Evolutionary conservation across 345 rosid genomes (phyloP).

Genomic region (Geranium brycei): DNA sequence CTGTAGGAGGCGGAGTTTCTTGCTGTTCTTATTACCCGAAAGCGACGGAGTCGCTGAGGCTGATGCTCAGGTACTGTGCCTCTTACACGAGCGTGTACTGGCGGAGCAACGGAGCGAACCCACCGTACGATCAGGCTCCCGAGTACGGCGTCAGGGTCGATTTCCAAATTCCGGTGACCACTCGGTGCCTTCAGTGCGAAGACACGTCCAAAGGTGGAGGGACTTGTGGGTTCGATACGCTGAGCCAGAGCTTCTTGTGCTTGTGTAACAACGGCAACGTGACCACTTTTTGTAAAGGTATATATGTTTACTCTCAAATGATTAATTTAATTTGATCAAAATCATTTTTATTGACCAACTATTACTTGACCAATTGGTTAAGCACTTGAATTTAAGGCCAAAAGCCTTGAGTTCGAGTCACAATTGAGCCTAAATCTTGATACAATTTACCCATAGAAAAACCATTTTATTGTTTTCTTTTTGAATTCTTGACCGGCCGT

Average conservation of each 20-base stretch:
- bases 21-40: slow-evolving; percentile 82
- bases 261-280: slow-evolving; percentile 48
- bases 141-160: slow-evolving; percentile 79
- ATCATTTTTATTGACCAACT: too few species aligned
- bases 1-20: slow-evolving; percentile 29
- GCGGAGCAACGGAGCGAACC: slow-evolving; percentile 40
- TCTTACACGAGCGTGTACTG: slow-evolving; percentile 74
- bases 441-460: too few species aligned
- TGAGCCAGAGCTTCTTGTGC: slow-evolving; percentile 51
- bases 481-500: too few species aligned
- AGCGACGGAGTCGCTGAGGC: slow-evolving; percentile 67
- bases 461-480: too few species aligned
- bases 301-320: neutral
- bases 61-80: slow-evolving; percentile 75
- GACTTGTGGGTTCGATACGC: slow-evolving; percentile 55
- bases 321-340: too few species aligned
- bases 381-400: too few species aligned
- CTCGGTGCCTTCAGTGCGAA: slow-evolving; percentile 66
- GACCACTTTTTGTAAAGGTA: slow-evolving; percentile 66
- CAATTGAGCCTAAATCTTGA: too few species aligned
- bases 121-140: slow-evolving; percentile 51
- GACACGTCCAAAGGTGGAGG: slow-evolving; percentile 68
- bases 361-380: too few species aligned
- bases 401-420: too few species aligned
- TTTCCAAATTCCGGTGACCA: slow-evolving; percentile 70